Evolutionary conservation across 495 filamentous ascomycete species (phyloP), one percentile per base, ranked within the genome.

Genomic region (Monascus purpureus): DNA sequence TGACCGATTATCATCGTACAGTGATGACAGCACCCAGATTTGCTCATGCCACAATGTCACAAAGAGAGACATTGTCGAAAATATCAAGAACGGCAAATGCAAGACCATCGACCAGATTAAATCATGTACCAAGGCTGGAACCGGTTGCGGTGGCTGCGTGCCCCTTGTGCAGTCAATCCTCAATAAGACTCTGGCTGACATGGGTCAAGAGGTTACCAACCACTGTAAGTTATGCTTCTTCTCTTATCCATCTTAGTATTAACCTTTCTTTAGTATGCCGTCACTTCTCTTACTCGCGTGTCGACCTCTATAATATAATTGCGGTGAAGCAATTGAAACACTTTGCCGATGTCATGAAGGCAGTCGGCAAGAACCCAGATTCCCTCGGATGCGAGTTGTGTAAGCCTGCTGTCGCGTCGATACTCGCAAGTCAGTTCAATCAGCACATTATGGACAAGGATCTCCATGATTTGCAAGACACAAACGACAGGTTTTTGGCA

Each of bases 1-100:
- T n/a, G n/a, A 13, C 29, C 41, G 52, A 48, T 14, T 53, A 62
- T 39, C 53, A 67, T 39, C 39, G 8, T 36, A 13, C 65, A 75
- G 70, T 17, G 73, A 75, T 37, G 82, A 88, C 39, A 80, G 86
- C 51, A 87, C 84, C 2, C 88, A 94, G 50, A 79, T 96, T 28
- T 96, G 88, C 57, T 86, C 84, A 2, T 96, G 88, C 51, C 88
- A 96, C 59, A 96, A 96, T 53, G 88, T 96, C 18, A 79, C 76
- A 11, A 96, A 96, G 50, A 81, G 77, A 22, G 84, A 90, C 45
- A 66, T 94, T 7, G 70, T 76, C 14, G 68, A 68, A 6, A 66
- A 59, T 8, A 72, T 92, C 50, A 92, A 86, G 46, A 73, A 78
- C 32, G 87, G 83, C 19, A 75, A 70, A 19, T 93, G 86, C 63